Evolutionary conservation across 2,329 filamentous ascomycete species (phyloP).

Genomic region (Beauveria sp.): DNA sequence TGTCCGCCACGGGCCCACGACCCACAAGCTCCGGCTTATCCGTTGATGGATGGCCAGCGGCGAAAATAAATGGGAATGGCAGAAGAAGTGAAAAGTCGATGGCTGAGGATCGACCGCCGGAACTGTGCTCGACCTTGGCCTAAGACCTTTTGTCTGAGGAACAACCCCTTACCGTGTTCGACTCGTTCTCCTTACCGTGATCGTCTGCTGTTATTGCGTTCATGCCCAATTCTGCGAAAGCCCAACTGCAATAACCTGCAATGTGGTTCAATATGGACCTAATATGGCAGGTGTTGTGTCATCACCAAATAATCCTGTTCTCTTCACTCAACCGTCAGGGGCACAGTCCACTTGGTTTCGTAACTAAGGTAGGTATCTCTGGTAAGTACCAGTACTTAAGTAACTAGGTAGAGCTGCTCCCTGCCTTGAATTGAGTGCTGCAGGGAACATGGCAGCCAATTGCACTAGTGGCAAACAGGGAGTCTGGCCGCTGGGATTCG

Average conservation of each 20-base stretch:
- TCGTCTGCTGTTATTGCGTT: too few species aligned
- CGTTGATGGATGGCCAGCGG: not conserved
- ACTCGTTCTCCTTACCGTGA: too few species aligned
- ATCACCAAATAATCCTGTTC: not conserved
- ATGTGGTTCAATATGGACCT: not conserved
- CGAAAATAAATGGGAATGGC: not conserved
- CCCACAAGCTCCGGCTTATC: slow-evolving; percentile 7
- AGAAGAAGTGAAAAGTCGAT: not conserved
- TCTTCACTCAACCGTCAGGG: not conserved
- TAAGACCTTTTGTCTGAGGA: too few species aligned
- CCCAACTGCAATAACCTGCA: too few species aligned
- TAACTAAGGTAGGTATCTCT: too few species aligned
- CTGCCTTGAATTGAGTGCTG: slow-evolving; percentile 5
- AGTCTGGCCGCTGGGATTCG: not conserved
- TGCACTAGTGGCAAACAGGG: not conserved
- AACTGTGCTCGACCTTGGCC: not conserved
- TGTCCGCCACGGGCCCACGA: not conserved
- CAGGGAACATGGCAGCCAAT: not conserved
- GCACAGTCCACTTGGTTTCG: not conserved
- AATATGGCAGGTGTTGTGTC: not conserved
- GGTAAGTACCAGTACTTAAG: too few species aligned
- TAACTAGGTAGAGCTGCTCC: not conserved
- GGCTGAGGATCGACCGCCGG: not conserved
- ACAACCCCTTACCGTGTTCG: too few species aligned
- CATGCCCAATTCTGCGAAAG: too few species aligned